phyloP scores from a whole-genome alignment of 106 monocot genomes.

The Acorus calamus region DNA sequence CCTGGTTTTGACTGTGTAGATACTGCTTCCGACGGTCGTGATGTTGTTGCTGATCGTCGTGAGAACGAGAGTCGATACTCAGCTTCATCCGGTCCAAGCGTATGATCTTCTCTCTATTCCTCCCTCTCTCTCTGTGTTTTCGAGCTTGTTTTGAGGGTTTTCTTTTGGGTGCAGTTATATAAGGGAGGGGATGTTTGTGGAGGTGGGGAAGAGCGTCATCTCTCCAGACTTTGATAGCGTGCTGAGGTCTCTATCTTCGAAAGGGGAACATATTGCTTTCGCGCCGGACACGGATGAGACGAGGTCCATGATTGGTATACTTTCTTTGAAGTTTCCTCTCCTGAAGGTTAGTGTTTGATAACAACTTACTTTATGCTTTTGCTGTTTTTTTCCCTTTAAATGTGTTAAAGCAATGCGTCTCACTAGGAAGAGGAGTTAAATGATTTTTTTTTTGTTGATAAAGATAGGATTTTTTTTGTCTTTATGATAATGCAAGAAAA shows the following conservation, averaged over 20 bases:
- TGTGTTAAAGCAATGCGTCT: too few species aligned
- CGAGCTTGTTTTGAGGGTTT: background rate
- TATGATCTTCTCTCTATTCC: conserved; percentile 2
- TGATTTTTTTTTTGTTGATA: too few species aligned
- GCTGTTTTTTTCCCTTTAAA: too few species aligned
- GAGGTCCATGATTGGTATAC: conserved; percentile 43
- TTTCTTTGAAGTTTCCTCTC: conserved; percentile 57
- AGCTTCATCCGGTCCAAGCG: conserved; percentile 74
- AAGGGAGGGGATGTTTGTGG: conserved; percentile 60
- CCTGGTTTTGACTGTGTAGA: conserved; percentile 13
- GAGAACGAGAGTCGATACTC: conserved; percentile 58
- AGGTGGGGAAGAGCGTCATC: conserved; percentile 64
- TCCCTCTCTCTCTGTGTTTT: background rate
- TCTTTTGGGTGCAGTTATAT: conserved; percentile 41
- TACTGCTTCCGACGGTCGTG: conserved; percentile 69
- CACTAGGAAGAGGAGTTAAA: too few species aligned
- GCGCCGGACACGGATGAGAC: conserved; percentile 49
- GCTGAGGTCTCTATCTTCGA: conserved; percentile 24
- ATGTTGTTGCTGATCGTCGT: conserved; percentile 71
- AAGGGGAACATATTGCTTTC: conserved; percentile 57
- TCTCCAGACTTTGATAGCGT: conserved; percentile 64
- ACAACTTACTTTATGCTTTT: background rate
- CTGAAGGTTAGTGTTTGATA: conserved; percentile 37
- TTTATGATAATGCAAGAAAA: too few species aligned
- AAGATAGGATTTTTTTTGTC: too few species aligned